These are phyloP conservation scores for Plasmopara muralis DNA, from an alignment of 352 stramenopile species.

Conservation along the genomic window DNA sequence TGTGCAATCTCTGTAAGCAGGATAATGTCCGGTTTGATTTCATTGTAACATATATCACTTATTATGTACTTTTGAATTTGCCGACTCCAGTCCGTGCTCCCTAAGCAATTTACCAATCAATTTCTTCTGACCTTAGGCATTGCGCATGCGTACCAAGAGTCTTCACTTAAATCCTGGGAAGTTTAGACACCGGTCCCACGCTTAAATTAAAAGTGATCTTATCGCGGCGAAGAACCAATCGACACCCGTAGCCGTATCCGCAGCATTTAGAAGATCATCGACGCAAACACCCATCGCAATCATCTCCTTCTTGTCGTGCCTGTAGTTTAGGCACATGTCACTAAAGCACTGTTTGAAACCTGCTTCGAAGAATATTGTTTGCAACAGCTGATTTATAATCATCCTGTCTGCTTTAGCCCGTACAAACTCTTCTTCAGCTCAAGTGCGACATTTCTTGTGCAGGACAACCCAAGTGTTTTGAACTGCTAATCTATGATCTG, in stretches of 20 bases:
- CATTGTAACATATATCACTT: not conserved
- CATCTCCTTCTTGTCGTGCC: not conserved
- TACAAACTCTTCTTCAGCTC: not conserved
- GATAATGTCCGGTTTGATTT: not conserved
- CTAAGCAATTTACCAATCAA: not conserved
- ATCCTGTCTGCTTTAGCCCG: not conserved
- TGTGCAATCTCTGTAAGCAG: not conserved
- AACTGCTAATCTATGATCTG: not conserved
- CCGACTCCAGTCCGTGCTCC: not conserved
- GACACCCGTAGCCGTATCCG: too few relatives aligned
- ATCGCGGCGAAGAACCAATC: too few relatives aligned
- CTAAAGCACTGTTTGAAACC: not conserved
- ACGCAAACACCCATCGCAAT: not conserved
- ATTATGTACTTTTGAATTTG: too few relatives aligned
- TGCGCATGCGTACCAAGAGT: not conserved
- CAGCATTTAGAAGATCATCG: not conserved
- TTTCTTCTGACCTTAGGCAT: not conserved
- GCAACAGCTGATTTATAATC: not conserved
- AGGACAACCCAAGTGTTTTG: not conserved
- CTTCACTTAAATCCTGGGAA: not conserved
- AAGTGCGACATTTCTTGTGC: not conserved
- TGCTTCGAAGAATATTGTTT: not conserved
- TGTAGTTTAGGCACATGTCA: not conserved
- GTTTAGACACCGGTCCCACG: not conserved
- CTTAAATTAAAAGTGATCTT: not conserved